Evolutionary conservation across 129 eudicot species (phyloP).

Genomic region (Glebionis coronaria): DNA sequence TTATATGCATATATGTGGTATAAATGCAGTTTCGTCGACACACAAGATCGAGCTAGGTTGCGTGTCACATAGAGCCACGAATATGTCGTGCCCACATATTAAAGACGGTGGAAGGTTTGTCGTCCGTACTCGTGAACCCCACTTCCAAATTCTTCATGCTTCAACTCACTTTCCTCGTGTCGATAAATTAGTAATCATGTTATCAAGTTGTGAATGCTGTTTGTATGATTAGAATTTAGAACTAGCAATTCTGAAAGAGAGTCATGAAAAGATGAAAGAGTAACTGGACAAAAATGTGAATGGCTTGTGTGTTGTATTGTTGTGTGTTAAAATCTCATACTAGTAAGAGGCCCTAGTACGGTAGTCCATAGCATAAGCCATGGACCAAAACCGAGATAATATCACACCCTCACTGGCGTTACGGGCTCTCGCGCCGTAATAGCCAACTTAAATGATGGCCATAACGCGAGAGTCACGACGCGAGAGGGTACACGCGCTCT

Average conservation of each 20-base stretch:
- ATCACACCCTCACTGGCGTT: too few relatives aligned
- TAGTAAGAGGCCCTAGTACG: too few relatives aligned
- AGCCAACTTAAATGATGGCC: too few relatives aligned
- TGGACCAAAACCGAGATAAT: too few relatives aligned
- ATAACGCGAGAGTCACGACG: too few relatives aligned
- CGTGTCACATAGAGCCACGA: not conserved
- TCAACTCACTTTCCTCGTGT: conserved; percentile 5
- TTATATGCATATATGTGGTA: conserved; percentile 9
- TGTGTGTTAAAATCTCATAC: too few relatives aligned
- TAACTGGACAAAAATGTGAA: not conserved
- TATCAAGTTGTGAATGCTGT: not conserved
- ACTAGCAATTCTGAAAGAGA: not conserved
- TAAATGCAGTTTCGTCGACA: conserved; percentile 10
- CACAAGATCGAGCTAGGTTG: conserved; percentile 1
- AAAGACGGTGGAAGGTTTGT: conserved; percentile 6
- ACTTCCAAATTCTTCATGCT: conserved; percentile 11
- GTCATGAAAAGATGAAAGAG: not conserved
- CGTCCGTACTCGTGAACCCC: conserved; percentile 12
- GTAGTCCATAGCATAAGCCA: too few relatives aligned
- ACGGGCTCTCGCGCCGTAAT: too few relatives aligned
- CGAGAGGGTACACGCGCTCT: too few relatives aligned
- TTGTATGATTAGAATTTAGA: conserved; percentile 3
- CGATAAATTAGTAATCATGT: not conserved
- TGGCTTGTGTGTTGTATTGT: not conserved
- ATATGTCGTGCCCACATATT: conserved; percentile 1